Conservation (phyloP, 2,329 filamentous ascomycete genomes). For the Monosporascus ibericus region DNA sequence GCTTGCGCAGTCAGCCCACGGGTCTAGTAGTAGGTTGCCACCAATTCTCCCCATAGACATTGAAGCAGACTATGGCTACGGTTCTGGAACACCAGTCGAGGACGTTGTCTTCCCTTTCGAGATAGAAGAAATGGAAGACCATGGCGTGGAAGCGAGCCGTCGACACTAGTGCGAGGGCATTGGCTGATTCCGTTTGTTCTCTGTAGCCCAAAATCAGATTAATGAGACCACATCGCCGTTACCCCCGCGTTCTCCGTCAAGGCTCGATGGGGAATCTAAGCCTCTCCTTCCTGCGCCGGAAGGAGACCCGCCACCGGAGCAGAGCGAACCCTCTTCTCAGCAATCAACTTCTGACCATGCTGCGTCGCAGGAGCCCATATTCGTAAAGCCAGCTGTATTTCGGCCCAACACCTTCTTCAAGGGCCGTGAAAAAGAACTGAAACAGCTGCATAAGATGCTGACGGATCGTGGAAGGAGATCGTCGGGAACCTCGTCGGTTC, state of each 20-base stretch:
- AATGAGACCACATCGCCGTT: slow-evolving; percentile 25
- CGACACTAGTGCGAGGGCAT: slow-evolving; percentile 13
- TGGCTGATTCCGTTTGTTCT: slow-evolving; percentile 24
- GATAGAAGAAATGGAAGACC: slow-evolving; percentile 25
- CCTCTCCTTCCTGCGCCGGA: slow-evolving; percentile 21
- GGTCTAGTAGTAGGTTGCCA: slow-evolving; percentile 23
- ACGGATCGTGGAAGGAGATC: slow-evolving; percentile 49
- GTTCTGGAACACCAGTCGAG: slow-evolving; percentile 17
- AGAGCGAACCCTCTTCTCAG: slow-evolving; percentile 23
- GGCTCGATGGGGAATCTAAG: slow-evolving; percentile 20
- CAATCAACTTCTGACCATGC: slow-evolving; percentile 20
- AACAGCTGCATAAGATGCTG: slow-evolving; percentile 52
- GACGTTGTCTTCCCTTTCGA: slow-evolving; percentile 23
- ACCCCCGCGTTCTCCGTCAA: slow-evolving; percentile 18
- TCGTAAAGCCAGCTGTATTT: slow-evolving; percentile 48
- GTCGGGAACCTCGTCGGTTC: slow-evolving; percentile 54
- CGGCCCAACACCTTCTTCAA: slow-evolving; percentile 54
- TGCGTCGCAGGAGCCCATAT: slow-evolving; percentile 21
- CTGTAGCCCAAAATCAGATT: slow-evolving; percentile 26
- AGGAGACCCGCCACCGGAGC: slow-evolving; percentile 14
- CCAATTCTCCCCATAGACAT: slow-evolving; percentile 16
- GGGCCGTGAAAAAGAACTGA: slow-evolving; percentile 52
- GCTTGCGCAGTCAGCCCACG: slow-evolving; percentile 17
- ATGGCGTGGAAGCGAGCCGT: slow-evolving; percentile 10
- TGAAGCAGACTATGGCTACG: slow-evolving; percentile 12